Percentiles rank a stretch among this genome's conserved stretches.
Conservation (phyloP, 2,329 filamentous ascomycete species). For the Pezicula radicicola region DNA sequence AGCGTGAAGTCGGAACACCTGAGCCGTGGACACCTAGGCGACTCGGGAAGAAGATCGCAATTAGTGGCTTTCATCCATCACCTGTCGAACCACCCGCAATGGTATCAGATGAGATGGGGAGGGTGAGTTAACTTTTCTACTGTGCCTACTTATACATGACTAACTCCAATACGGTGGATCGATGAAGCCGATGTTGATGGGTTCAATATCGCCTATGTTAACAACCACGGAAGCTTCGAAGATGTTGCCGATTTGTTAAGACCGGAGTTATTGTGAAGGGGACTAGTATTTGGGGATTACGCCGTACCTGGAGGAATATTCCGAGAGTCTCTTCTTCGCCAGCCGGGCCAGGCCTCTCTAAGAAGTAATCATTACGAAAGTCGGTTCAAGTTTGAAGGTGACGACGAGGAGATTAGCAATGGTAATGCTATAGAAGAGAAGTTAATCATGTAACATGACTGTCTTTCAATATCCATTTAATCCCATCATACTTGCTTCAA, state of each 20-base stretch:
- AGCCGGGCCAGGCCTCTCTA: neutral
- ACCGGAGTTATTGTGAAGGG: constrained; percentile 57
- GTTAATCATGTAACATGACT: neutral
- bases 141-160: neutral
- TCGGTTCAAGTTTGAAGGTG: neutral
- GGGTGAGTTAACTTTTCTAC: neutral
- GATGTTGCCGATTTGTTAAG: constrained; percentile 63
- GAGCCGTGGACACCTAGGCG: constrained; percentile 55
- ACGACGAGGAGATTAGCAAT: neutral
- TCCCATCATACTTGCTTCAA: neutral
- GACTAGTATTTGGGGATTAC: constrained; percentile 47
- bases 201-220: constrained; percentile 61
- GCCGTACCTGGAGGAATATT: constrained; percentile 54
- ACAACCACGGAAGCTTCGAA: constrained; percentile 56
- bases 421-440: neutral
- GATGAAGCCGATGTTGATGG: constrained; percentile 68
- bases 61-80: constrained; percentile 61
- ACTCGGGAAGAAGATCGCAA: constrained; percentile 63
- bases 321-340: constrained; percentile 49
- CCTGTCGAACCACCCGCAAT: constrained; percentile 44
- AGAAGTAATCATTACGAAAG: neutral
- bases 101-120: constrained; percentile 66
- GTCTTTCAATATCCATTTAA: neutral
- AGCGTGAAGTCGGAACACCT: constrained; percentile 41
- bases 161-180: constrained; percentile 47